Base-by-base conservation (phyloP, 495 filamentous ascomycete genomes). In the Penicillium waksmanii region DNA sequence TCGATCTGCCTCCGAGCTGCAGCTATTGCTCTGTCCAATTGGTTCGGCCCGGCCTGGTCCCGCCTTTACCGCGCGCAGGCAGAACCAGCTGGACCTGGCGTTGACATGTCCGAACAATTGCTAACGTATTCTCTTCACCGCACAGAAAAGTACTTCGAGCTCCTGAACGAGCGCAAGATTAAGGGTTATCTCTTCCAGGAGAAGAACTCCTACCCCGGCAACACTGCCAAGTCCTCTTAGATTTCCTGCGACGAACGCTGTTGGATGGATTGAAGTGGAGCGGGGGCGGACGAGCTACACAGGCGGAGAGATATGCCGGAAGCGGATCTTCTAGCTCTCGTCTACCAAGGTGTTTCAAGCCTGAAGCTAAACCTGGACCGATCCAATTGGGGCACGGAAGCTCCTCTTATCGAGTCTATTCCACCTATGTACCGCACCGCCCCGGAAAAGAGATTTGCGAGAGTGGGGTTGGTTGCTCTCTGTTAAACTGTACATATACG, bases 161-260 rank as follows among this genome's bases (percentile, higher is more conserved):
- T 97, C 55, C 80, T 98, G 71, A 88, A 88, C 75, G 87, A 93
- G 58, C 80, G 88, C 67, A 90, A 91, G 79, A 81, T 97, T 66
- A 87, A 85, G 79, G 95, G 95, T 64, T 97, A 96, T 72, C 71
- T 94, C 47, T 95, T 93, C 66, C 82, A 94, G 78, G 93, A 97
- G 82, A 90, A 95, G 78, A 96, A 97, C 77, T 91, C 90, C 72
- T 79, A 89, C 55, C 58, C 56, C 51, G 60, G 51, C 48, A 63
- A 66, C 50, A 42, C 53, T 5, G 25, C 25, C 53, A 63, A 63
- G 60, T 58, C 60, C 11, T 51, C 60, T 17, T 63, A 58, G 51
- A 23, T 27, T 23, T n/a, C 12, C 43, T 5, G 19, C 46, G 17
- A 19, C 35, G 46, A 25, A 6, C 17, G 25, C 42, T 44, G 36